Evolutionary conservation across 768 basidiomycete species (phyloP), one percentile per base, ranked within the genome.

Genomic region (Mycena sanguinolenta): DNA sequence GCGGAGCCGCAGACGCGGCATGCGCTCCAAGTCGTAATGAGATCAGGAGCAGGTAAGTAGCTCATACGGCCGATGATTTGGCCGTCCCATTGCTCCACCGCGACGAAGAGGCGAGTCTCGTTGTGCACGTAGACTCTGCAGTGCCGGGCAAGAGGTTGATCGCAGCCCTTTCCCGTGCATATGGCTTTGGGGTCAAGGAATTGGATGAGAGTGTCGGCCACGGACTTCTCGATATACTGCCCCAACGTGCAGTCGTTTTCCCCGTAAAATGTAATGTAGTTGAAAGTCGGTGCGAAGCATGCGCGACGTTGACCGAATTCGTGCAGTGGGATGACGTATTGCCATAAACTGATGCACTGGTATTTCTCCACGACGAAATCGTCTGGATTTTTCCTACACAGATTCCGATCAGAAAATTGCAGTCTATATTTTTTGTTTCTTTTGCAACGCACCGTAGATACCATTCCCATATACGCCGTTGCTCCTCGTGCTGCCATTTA

Each of bases 401-500:
- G 0, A 9, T 17, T 2, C 8, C 27, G 2, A 44, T 59, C 9
- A 69, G 50, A 23, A 36, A 57, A 17, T 19, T 17, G 16, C 8
- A 19, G 25, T 50, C 25, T 8, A 7, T n/a, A n/a, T n/a, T n/a
- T n/a, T n/a, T n/a, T n/a, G 17, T 21, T 34, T 34, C 10, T 14
- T 19, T 46, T 17, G 3, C 4, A 1, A 62, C 67, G 44, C 53
- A 73, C 72, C 94, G 89, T 14, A 94, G 83, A 77, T 97, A 97
- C 96, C 96, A 98, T 75, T 96, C 94, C 96, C 97, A 98, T 32
- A 97, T 89, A 50, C 94, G 91, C 42, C 93, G 88, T 72, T 95
- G 93, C 74, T 97, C 95, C 73, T 92, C 92, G 65, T 96, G 94
- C 73, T 92, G 91, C 85, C 91, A 92, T 77, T 92, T 91, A 44